Evolutionary conservation across 2,329 filamentous ascomycete species (phyloP), one percentile per base, ranked within the genome.

Genomic region (Paraphaeosphaeria sporulosa): DNA sequence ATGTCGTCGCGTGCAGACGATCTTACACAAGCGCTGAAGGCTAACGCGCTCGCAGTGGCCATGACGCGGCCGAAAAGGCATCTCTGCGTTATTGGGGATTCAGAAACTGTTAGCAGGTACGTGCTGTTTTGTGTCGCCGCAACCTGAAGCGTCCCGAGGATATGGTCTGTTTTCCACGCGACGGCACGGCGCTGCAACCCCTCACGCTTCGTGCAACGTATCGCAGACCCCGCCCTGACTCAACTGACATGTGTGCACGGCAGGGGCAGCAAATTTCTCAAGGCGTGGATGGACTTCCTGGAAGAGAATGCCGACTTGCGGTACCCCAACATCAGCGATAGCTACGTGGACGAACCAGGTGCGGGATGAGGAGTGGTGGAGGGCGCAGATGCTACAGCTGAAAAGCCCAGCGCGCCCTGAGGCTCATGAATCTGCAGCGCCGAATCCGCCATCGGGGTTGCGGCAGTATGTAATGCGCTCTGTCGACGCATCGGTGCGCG

Each of bases 1-100:
- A 66, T 59, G 48, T 21, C 34, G n/a, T 25, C 17, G 19, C 57
- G 65, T 59, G 48, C n/a, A 44, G n/a, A 34, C 17, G 25, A 36
- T 27, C 32, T 9, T 52, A 40, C 15, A 50, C 34, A 32, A 50
- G 47, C 40, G 49, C 58, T 27, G 3, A 50, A 61, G 44, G 67
- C 67, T 63, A 53, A 47, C 55, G 57, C 40, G 49, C 19, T 15
- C 49, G 51, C 70, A 96, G 94, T 98, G 69, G 94, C 95, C 55
- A 98, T 99, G 94, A 99, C 95, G 63, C 88, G 95, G 66, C 93
- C 95, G 6, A 94, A 91, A 81, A 87, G 95, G 68, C 94, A 95
- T 74, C 83, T 99, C 46, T 95, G 92, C 64, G 86, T 99, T 19
- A 90, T 97, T 71, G 95, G 94, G 47, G 95, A 99, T 78, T 95